Conservation (phyloP, 106 monocot genomes). For the Posidonia australis region DNA sequence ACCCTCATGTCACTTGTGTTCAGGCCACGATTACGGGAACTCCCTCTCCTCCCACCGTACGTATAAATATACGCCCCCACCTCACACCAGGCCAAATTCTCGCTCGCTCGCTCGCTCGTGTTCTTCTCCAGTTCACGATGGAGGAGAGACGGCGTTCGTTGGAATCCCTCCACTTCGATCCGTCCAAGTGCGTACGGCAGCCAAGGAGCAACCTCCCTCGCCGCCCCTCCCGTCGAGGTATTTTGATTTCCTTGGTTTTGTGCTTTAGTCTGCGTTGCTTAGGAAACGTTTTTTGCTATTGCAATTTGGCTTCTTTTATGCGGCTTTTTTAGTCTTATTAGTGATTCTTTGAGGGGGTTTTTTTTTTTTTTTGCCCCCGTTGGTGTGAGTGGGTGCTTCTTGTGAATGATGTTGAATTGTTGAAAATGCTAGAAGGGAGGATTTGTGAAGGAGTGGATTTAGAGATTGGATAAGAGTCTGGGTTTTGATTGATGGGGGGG, state of each 20-base stretch:
- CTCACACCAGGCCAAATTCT: background rate
- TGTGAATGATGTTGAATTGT: no score
- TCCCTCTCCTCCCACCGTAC: background rate
- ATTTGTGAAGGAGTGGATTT: background rate
- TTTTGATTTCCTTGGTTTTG: background rate
- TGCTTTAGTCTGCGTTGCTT: background rate
- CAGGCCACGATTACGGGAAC: no score
- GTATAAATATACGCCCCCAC: background rate
- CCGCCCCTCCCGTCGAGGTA: slow-evolving; percentile 3
- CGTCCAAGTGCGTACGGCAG: slow-evolving; percentile 1
- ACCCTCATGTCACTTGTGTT: no score
- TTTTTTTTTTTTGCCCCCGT: no score
- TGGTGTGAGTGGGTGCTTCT: no score
- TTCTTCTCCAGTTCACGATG: background rate
- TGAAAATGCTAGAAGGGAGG: no score
- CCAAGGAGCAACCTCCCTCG: slow-evolving; percentile 1
- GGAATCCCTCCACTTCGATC: background rate
- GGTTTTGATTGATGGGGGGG: background rate
- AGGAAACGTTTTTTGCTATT: background rate
- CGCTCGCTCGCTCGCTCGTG: background rate
- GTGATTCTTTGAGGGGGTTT: no score
- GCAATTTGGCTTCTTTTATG: background rate
- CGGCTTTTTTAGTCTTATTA: no score
- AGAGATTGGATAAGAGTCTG: background rate
- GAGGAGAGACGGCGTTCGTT: background rate